Base-by-base conservation (phyloP, 1,139 yeast genomes). In the Debaryomyces singareniensis region DNA sequence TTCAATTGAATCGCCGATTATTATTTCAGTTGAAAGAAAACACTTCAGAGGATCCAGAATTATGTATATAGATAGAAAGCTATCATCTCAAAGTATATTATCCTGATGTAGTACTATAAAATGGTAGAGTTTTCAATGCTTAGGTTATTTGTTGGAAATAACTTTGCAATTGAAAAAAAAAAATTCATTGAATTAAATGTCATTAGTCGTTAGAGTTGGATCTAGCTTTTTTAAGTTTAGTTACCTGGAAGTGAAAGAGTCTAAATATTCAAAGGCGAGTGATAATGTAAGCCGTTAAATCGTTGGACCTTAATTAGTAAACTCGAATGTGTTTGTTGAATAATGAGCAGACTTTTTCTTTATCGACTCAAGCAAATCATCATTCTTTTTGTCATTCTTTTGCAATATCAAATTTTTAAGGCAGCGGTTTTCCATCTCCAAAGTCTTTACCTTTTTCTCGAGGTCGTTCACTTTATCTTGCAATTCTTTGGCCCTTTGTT, bases 361-460 rank as follows among this genome's bases (percentile, higher is more conserved):
- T 38, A 67, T 66, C 29, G 45, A 43, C 37, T 65, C 68, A 39
- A 67, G 55, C 35, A 66, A 52, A 33, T 61, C 62, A 26, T 48
- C 44, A 43, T 62, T 61, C 42, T 61, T 59, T 35, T 61, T 54
- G 41, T 70, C 75, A 43, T 62, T 66, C 47, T 70, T 68, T 44
- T 71, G 68, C 29, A 68, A 52, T 15, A 73, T 63, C 42, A 73
- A 51, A 39, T 61, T 64, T 47, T 65, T 68, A 35, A 72, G 66
- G 58, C 91, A 69, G 47, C 75, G 75, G 62, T 86, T 86, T 56
- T 86, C 96, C 81, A 82, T 78, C 55, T 85, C 93, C 39, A 71
- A 48, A 20, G 69, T 61, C 44, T 61, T 61, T 38, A 72, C 58
- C 38, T 61, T 64, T 42, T 57, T 55, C 40, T 71, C 74, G 39